Evolutionary conservation across 2,329 filamentous ascomycete genomes (phyloP), one percentile per base, ranked within the genome.

Genomic region (Hansfordia pulvinata): DNA sequence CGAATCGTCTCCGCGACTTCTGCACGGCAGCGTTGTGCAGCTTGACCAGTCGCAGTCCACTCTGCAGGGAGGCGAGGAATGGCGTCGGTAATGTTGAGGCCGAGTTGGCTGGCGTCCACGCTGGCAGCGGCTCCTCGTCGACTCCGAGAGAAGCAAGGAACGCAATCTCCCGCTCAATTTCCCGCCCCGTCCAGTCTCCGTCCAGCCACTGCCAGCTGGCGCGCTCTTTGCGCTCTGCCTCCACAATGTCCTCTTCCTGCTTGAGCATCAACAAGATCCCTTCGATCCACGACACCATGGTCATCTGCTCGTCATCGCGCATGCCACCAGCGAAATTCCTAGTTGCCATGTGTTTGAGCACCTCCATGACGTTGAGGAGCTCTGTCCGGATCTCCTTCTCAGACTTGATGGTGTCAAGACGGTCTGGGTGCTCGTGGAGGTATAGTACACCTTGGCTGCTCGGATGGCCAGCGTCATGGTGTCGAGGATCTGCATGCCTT

Each of bases 361-460:
- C 76, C 40, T 98, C 90, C 51, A 98, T 75, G 21, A 93, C 82
- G 30, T 73, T 69, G 20, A 93, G 69, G 7, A 96, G 60, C 41
- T 96, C 88, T 26, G 78, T 65, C 21, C 90, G 76, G 25, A 98
- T 78, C 37, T 80, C 69, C 35, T 78, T 82, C 50, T 98, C 90
- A 1, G 83, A 75, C 51, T 83, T 86, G 53, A 96, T 92, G 16
- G 78, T 61, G 43, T 90, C 83, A 11, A 96, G 62, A 19, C 82
- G 76, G 39, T 90, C 78, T 2, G 86, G 84, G 28, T 86, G 68
- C 43, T 92, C 81, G 47, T 96, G 90, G 84, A 71, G 0, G 86
- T 94, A 54, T 98, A 96, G 56, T 96, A 98, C 42, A 92, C 77
- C 55, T 92, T 93, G 27, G 90, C 90, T 2, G 88, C 85, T 27